phyloP scores from a whole-genome alignment of 306 rosid species.

The Alnus glutinosa region DNA sequence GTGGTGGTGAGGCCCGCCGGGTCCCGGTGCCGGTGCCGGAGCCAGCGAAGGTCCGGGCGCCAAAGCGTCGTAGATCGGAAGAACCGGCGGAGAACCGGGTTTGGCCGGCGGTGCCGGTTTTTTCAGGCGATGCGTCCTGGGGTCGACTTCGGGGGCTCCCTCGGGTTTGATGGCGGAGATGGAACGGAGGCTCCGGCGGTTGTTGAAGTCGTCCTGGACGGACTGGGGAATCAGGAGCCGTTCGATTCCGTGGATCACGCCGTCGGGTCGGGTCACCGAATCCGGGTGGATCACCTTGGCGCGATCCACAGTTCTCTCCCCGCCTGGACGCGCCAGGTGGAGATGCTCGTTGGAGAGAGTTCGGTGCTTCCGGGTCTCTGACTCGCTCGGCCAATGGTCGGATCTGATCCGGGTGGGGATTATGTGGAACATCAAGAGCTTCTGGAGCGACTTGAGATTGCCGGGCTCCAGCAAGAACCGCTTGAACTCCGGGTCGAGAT shows the following conservation, averaged over 20 bases:
- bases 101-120: conserved; percentile 48
- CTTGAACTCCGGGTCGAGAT: conserved; percentile 72
- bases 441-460: conserved; percentile 61
- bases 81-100: conserved; percentile 60
- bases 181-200: conserved; percentile 58
- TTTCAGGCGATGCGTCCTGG: conserved; percentile 62
- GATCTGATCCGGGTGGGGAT: conserved; percentile 56
- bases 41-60: conserved; percentile 74
- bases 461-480: conserved; percentile 71
- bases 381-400: background rate
- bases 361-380: conserved; percentile 30
- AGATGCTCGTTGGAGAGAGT: conserved; percentile 40
- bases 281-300: conserved; percentile 48
- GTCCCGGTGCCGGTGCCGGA: conserved; percentile 89
- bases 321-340: conserved; percentile 30
- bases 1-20: conserved; percentile 78
- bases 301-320: conserved; percentile 44
- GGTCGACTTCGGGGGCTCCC: conserved; percentile 71
- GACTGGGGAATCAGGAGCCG: conserved; percentile 61
- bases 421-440: conserved; percentile 57
- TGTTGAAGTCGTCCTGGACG: conserved; percentile 68
- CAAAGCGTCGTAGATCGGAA: conserved; percentile 66
- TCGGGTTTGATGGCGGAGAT: conserved; percentile 80
- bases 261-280: conserved; percentile 63
- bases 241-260: conserved; percentile 76